Evolutionary conservation across 2,329 filamentous ascomycete genomes (phyloP), one percentile per base, ranked within the genome.

Genomic region (Periconia macrospinosa): DNA sequence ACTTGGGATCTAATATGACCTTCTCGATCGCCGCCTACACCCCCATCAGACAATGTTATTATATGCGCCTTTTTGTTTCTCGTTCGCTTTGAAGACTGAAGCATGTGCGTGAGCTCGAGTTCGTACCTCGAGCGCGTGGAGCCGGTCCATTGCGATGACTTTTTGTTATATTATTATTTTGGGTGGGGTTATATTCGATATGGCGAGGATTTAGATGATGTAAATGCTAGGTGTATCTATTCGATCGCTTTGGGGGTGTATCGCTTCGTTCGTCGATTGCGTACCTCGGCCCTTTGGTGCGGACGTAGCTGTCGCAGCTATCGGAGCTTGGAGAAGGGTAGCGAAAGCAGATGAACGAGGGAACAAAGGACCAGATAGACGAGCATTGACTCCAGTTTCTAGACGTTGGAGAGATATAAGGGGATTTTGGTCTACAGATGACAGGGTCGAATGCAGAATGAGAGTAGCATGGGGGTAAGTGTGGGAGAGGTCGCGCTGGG

Each of bases 1-100:
- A 90, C 62, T 86, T 83, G 6, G 92, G 92, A 72, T 97, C 86
- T 57, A 94, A 84, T 62, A 92, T 81, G 52, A 96, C 81, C 63
- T 83, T 83, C 78, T 96, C 91, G 64, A 92, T 78, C 57, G 83
- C 81, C 63, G 82, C 80, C 89, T 93, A 67, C 30, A 37, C 11
- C 11, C 11, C 33, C 33, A 37, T 10, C 15, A 14, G 33, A 37
- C 3, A 6, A n/a, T 13, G 33, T 37, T 37, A 37, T 37, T n/a
- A 37, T 37, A 37, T 37, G 33, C 33, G 33, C 33, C 33, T 37
- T n/a, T 1, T 5, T 30, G 2, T 3, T 20, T 47, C 37, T 47
- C 43, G 13, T 37, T 3, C 33, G 33, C 11, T n/a, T 37, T 13
- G 33, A 37, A n/a, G 33, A 3, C 11, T 13, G 11, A n/a, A n/a